Base-by-base conservation (phyloP, 2,329 filamentous ascomycete species). In the Metarhizium brunneum region DNA sequence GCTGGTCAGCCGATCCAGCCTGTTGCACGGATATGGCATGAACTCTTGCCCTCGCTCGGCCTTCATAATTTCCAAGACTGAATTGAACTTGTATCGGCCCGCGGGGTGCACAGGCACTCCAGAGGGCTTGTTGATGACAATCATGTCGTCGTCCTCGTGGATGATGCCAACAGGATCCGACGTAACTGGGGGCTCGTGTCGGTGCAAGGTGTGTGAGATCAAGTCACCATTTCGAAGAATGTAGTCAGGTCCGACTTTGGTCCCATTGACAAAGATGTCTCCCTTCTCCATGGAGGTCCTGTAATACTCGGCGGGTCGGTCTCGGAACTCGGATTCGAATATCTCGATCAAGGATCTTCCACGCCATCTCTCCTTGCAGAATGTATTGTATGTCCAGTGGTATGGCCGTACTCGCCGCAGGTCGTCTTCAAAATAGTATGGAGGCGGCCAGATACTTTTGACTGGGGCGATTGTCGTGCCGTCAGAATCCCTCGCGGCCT, bases 101-200 rank as follows among this genome's bases (percentile, higher is more conserved):
- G 94, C 92, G 6, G 94, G 90, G 69, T 99, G 94, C 0, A 99
- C 94, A 0, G 94, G 94, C 45, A 99, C 86, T 6, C 94, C 94
- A 0, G 92, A 87, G 0, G 94, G 94, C 71, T 99, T 99, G 74
- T 96, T 91, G 69, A 99, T 95, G 59, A 97, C 92, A 57, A 99
- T 87, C 76, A 99, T 86, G 62, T 92, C 87, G 49, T 95, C 83
- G 63, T 96, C 90, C 71, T 99, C 94, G 71, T 96, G 88, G 43
- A 99, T 84, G 49, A 96, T 81, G 16, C 82, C 83, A 52, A 99
- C 86, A 0, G 88, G 83, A 47, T 88, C 82, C 16, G 84, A 85
- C 2, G 90, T 92, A 36, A 96, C 90, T 1, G 94, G 94, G 2
- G 94, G 94, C 71, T 99, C 94, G 69, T 99, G 94, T 14, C 94